Conservation (phyloP, 495 filamentous ascomycete genomes). For the Penicillium chermesinum region DNA sequence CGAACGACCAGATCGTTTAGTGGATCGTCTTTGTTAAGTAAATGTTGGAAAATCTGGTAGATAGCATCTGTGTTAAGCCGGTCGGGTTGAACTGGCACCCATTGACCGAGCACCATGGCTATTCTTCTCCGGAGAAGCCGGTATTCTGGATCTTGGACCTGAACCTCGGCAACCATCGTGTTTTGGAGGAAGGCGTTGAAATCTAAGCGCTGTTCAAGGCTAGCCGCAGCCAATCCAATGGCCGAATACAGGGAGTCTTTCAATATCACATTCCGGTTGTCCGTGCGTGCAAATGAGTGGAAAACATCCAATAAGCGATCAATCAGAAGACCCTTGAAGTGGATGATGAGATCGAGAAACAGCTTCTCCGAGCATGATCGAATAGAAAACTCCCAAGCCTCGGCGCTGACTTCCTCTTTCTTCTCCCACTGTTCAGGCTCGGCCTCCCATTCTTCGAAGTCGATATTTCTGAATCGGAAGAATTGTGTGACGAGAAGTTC, state of each 20-base stretch:
- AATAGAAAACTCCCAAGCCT: constrained; percentile 82
- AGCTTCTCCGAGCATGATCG: constrained; percentile 89
- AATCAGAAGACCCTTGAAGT: constrained; percentile 74
- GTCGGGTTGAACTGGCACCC: constrained; percentile 71
- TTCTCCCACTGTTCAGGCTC: constrained; percentile 92
- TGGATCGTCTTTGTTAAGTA: constrained; percentile 71
- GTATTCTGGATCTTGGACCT: constrained; percentile 67
- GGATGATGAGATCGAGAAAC: constrained; percentile 82
- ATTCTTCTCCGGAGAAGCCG: constrained; percentile 85
- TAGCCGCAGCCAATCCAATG: constrained; percentile 75
- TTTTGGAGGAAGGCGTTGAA: constrained; percentile 73
- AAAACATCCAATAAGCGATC: constrained; percentile 76
- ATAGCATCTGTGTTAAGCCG: constrained; percentile 62
- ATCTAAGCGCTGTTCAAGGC: constrained; percentile 65
- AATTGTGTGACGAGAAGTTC: constrained; percentile 79
- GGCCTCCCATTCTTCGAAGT: constrained; percentile 86
- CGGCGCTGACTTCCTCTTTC: constrained; percentile 70
- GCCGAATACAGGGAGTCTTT: constrained; percentile 95
- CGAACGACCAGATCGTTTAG: constrained; percentile 89
- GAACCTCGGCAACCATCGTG: constrained; percentile 73
- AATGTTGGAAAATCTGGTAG: constrained; percentile 82
- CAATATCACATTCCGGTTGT: constrained; percentile 65
- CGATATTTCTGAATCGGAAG: constrained; percentile 78
- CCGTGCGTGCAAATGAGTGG: constrained; percentile 58
- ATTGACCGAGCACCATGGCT: constrained; percentile 81